Evolutionary conservation across 305 asterid species (phyloP).

Genomic region (Nicotiana rustica): DNA sequence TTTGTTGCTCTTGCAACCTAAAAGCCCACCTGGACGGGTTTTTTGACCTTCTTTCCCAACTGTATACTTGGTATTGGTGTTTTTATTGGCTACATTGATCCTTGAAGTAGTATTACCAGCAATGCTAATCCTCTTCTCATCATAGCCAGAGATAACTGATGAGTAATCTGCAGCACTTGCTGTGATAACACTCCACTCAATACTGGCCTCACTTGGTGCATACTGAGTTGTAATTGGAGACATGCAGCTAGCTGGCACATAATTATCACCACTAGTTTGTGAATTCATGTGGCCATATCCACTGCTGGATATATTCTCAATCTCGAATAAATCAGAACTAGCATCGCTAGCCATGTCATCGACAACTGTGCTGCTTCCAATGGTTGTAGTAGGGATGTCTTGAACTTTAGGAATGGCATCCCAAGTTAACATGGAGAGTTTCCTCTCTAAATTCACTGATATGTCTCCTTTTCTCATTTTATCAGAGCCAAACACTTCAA

Average conservation of each 20-base stretch:
- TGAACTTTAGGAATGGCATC: slow-evolving; percentile 71
- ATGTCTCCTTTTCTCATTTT: slow-evolving; percentile 51
- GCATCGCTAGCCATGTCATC: slow-evolving; percentile 92
- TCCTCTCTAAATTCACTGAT: slow-evolving; percentile 68
- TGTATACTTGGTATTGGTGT: slow-evolving; percentile 18
- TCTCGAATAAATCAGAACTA: slow-evolving; percentile 86
- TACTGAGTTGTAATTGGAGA: slow-evolving; percentile 63
- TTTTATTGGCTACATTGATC: slow-evolving; percentile 26
- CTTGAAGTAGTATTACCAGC: slow-evolving; percentile 27
- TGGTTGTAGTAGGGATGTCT: slow-evolving; percentile 42
- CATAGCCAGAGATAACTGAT: slow-evolving; percentile 58
- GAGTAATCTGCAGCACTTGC: slow-evolving; percentile 78
- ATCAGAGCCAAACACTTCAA: slow-evolving; percentile 78
- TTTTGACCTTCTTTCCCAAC: slow-evolving; percentile 40
- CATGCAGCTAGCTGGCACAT: slow-evolving; percentile 50
- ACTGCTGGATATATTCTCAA: slow-evolving; percentile 65
- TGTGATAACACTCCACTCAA: slow-evolving; percentile 91
- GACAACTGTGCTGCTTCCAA: slow-evolving; percentile 44
- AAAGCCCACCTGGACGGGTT: background rate
- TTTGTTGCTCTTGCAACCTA: slow-evolving; percentile 47
- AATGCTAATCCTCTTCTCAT: slow-evolving; percentile 46
- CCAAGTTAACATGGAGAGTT: slow-evolving; percentile 85
- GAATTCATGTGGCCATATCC: slow-evolving; percentile 41
- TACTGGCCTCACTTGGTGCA: slow-evolving; percentile 90
- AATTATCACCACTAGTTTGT: slow-evolving; percentile 35